These are phyloP conservation scores for Udeniomyces megalosporus DNA, from an alignment of 768 basidiomycete genomes.

Conservation along the genomic window DNA sequence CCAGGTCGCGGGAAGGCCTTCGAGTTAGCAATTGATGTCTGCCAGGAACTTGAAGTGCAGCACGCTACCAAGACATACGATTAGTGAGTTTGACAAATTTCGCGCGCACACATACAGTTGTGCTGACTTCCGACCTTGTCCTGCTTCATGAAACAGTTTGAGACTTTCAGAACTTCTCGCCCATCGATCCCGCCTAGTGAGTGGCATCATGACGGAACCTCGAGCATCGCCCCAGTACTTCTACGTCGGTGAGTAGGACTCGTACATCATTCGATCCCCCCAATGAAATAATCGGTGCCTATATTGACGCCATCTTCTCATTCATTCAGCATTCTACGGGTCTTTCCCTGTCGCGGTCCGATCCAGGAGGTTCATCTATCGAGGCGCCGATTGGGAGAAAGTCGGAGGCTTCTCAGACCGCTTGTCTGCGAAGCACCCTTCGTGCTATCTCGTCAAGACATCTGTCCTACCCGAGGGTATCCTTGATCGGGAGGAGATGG, in stretches of 20 bases:
- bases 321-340: slow-evolving; percentile 43
- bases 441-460: slow-evolving; percentile 58
- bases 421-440: slow-evolving; percentile 78
- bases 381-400: slow-evolving; percentile 90
- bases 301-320: not conserved
- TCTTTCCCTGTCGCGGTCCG: slow-evolving; percentile 9
- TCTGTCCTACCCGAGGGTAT: slow-evolving; percentile 65
- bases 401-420: slow-evolving; percentile 58
- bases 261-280: not conserved
- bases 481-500: slow-evolving; percentile 59
- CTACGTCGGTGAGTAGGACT: not conserved
- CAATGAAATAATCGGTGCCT: not conserved
- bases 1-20: slow-evolving; percentile 92
- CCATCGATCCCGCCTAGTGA: slow-evolving; percentile 21
- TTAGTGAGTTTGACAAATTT: slow-evolving; percentile 41
- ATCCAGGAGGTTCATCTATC: slow-evolving; percentile 35
- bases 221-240: slow-evolving; percentile 18
- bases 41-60: slow-evolving; percentile 75
- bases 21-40: slow-evolving; percentile 83
- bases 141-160: not conserved
- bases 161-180: slow-evolving; percentile 34
- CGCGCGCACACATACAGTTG: not conserved
- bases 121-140: not conserved
- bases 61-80: slow-evolving; percentile 82
- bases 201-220: slow-evolving; percentile 18